Base-by-base conservation (phyloP, 441 rosid species). In the Euphorbia schlechtendalii region DNA sequence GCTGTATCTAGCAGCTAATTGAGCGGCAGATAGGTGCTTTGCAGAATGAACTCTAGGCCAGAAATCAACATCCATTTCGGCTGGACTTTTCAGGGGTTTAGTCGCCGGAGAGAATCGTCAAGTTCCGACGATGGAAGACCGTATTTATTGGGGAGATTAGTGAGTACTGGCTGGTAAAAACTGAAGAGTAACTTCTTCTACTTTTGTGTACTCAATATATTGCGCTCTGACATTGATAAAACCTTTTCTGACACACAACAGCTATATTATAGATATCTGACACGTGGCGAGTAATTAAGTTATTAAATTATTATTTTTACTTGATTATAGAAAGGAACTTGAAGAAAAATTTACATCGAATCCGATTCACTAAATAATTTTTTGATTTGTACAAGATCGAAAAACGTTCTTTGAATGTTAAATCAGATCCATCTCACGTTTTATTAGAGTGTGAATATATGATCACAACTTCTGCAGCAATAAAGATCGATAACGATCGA, bases 11-110 rank as follows among this genome's bases (percentile, higher is more conserved):
- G 78, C 30, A 63, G 79, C 71, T 18, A 48, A n/a, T 18, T 66
- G 82, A 59, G 70, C 24, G 51, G 69, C 67, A 53, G 80, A 64
- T 71, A 68, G 20, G 65, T 72, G 77, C 75, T 77, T 80, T 68
- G 76, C 41, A 18, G 81, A 69, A 69, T 51, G 71, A 24, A 63
- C 62, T 63, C 83, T 71, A 3, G 81, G 49, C 82, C 74, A 73
- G 71, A 65, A 73, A 70, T 77, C 80, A 60, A 77, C 56, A 66
- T 78, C 84, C 89, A 82, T 84, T 73, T 55, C 55, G 20, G 55
- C 45, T 58, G 52, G 27, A 46, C 68, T 36, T 68, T 20, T 17
- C 67, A 28, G 67, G 62, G 63, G 18, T 32, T 32, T 6, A 3
- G 34, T 32, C 34, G 34, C 34, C 34, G 34, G 34, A 3, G 34